Evolutionary conservation across 2,329 filamentous ascomycete species (phyloP), one percentile per base, ranked within the genome.

Genomic region (Magnaporthiopsis rhizophila): DNA sequence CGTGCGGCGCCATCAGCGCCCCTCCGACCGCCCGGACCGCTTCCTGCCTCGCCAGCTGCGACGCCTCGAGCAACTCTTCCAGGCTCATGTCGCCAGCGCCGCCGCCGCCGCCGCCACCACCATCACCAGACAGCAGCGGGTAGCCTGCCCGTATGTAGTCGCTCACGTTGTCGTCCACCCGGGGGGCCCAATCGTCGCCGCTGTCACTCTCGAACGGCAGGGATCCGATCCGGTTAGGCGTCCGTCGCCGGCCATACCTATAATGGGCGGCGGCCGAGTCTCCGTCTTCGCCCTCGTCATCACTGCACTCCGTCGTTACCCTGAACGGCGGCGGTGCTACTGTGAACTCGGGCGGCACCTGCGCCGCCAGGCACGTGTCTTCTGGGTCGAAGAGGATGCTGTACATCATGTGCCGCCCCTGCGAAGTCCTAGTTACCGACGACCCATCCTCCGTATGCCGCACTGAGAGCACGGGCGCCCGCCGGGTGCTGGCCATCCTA

Each of bases 1-100:
- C 91, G 74, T 92, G 86, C 0, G 91, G 91, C 45, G 81, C 81
- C 75, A 93, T 82, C 5, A 91, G 77, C 58, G 84, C 83, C 34
- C 83, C 83, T 4, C 83, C 83, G 1, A 84, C 83, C 2, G 83
- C 83, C 64, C 79, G 78, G 18, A 83, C 79, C 1, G 83, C 81
- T 71, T 86, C 84, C 66, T 86, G 83, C 1, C 82, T 83, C 18
- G 82, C 81, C 36, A 79, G 75, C 68, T 83, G 80, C 34, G 79
- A 78, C 30, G 81, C 80, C 70, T 83, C 81, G 30, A 72, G 72
- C 3, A 75, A 77, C 66, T 79, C 76, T 21, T 74, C 74, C 26
- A 79, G 68, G 26, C 73, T 74, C 61, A 73, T 74, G 58, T 69
- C 71, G 32, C 67, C 68, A 21, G 63, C 65, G 61, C 61, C 68